Evolutionary conservation across 2,329 filamentous ascomycete species (phyloP), one percentile per base, ranked within the genome.

Genomic region (Lachnellula arida): DNA sequence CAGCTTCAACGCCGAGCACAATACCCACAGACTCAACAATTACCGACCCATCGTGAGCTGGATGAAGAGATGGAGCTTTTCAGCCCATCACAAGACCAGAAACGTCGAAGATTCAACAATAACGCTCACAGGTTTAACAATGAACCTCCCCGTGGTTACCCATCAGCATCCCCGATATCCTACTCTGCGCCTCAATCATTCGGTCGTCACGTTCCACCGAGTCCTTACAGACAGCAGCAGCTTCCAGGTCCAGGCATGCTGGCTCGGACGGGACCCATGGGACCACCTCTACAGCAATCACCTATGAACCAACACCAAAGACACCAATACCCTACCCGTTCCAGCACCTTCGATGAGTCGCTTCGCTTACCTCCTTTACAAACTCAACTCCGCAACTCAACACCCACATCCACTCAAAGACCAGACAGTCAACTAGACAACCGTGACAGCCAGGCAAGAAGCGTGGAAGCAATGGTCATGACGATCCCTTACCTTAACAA

Each of bases 401-500:
- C 51, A 66, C 69, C 32, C 67, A 66, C 53, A 67, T 68, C 58
- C 9, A 12, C 78, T 23, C 75, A 76, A 3, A 64, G 65, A 56
- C 62, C 65, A 15, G 71, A 73, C 53, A 51, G 44, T 46, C 65
- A 60, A 53, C 60, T 46, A 63, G 65, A 66, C 25, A 69, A 50
- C 62, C 67, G 61, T 66, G 72, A 62, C 67, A 70, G 52, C 57
- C 71, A 66, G 69, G 70, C 72, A 61, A 78, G 67, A 58, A 80
- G 76, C 49, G 73, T 88, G 22, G 84, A 88, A 64, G 82, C 85
- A 7, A 86, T 88, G 74, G 83, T 92, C 57, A 89, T 89, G 84
- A 83, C 79, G 25, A 88, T 94, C 51, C 81, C 87, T 0, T 87
- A 88, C 65, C 73, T 84, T 46, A 84, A 85, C 62, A 96, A 96